A percentile compares a stretch with the other conserved stretches of the same genome.
phyloP scores from a whole-genome alignment of 1,139 yeast genomes.

The Geotrichum restrictum region DNA sequence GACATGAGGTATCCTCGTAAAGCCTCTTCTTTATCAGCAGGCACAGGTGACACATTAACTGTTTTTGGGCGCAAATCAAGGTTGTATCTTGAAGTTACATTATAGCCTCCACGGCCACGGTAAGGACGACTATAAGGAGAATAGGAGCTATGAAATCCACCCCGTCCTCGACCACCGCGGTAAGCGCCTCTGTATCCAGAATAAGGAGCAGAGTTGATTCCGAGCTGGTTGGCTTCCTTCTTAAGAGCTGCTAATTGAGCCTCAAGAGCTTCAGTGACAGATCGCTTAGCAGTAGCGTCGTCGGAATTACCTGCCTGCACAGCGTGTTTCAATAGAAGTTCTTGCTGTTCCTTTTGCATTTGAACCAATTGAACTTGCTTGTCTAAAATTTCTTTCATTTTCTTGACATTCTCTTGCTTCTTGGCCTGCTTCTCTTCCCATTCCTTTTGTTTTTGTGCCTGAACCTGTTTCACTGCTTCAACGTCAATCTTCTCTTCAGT shows the following conservation, averaged over 20 bases:
- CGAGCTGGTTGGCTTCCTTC: constrained; percentile 35
- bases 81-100: constrained; percentile 28
- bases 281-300: constrained; percentile 31
- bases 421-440: constrained; percentile 42
- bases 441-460: constrained; percentile 42
- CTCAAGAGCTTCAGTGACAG: constrained; percentile 35
- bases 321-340: constrained; percentile 29
- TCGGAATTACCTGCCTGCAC: constrained; percentile 30
- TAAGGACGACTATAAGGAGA: constrained; percentile 26
- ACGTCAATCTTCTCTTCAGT: constrained; percentile 34
- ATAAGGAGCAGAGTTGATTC: constrained; percentile 24
- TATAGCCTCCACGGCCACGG: constrained; percentile 25
- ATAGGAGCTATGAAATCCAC: constrained; percentile 26
- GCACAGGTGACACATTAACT: constrained; percentile 36
- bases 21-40: constrained; percentile 36
- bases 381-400: constrained; percentile 37
- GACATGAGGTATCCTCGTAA: constrained; percentile 27
- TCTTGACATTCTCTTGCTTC: constrained; percentile 37
- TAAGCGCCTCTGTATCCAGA: constrained; percentile 22
- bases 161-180: constrained; percentile 24
- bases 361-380: constrained; percentile 39
- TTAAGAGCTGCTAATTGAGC: constrained; percentile 37
- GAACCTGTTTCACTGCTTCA: constrained; percentile 40
- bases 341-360: constrained; percentile 37
- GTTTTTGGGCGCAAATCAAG: constrained; percentile 43